Evolutionary conservation across 805 yeast genomes (phyloP), one percentile per base, ranked within the genome.

Genomic region (Blastobotrys robertii): DNA sequence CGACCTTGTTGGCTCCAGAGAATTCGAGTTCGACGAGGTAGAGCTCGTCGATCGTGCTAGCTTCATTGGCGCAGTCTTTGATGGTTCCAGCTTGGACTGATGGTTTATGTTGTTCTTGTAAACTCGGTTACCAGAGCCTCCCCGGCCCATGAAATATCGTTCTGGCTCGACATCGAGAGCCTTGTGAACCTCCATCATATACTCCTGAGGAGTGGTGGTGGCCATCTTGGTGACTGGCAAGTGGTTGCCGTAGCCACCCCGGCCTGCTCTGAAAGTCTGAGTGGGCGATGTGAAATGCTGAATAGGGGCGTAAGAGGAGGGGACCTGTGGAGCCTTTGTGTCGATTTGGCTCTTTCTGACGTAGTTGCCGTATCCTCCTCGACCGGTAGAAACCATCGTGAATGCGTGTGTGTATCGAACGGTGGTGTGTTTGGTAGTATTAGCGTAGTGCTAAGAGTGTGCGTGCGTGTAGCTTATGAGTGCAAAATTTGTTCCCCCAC

Each of bases 231-330:
- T 42, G 15, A 63, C 57, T 3, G 60, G 52, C 19, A 59, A 54
- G 14, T 54, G 51, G 52, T 63, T 63, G 10, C 67, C 67, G 34
- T 54, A 62, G 34, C 67, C 67, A n/a, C 67, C 67, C 16, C 67
- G 54, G 25, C 67, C 67, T 19, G 64, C 51, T 19, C 55, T 52
- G 50, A 60, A 62, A 11, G 52, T 51, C 46, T 63, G 57, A 10
- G 31, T 39, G 8, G 67, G 66, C 14, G 63, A 55, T 5, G 57
- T 41, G 39, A 61, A 58, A 38, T 55, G 57, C 47, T 61, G 64
- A 25, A 63, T 56, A 7, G 67, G 67, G 2, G 66, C 64, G 9
- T 56, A 55, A 4, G 60, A 46, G 4, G 54, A 48, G 13, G 56
- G 57, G 8, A 55, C 49, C 7, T 38, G 40, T 11, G 42, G 14